Percentiles rank a stretch among this genome's conserved stretches.
These are phyloP conservation scores for Neurospora intermedia DNA, from an alignment of 495 filamentous ascomycete species.

Conservation along the genomic window DNA sequence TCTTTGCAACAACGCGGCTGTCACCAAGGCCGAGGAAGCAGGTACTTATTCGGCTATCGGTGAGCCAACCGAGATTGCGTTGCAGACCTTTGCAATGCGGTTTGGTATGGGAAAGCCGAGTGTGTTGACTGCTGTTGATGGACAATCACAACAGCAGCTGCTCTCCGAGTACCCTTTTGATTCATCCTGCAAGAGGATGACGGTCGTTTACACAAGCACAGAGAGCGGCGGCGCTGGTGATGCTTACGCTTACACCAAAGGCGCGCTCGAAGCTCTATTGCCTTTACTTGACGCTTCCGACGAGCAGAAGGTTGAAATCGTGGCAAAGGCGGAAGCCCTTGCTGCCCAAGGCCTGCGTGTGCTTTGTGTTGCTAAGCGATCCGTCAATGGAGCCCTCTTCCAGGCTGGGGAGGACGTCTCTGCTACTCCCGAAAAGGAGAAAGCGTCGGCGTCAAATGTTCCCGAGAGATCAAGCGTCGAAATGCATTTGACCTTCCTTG, in stretches of 20 bases:
- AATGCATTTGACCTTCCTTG: constrained; percentile 46
- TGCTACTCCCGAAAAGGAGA: constrained; percentile 3
- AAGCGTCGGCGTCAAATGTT: constrained; percentile 5
- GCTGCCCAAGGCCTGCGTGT: constrained; percentile 69
- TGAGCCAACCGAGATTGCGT: constrained; percentile 77
- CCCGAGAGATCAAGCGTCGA: constrained; percentile 38
- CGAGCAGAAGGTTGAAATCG: constrained; percentile 46
- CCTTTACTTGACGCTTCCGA: constrained; percentile 50
- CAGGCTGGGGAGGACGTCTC: background rate
- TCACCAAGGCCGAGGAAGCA: constrained; percentile 20
- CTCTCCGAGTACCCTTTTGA: constrained; percentile 72
- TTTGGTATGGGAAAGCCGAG: constrained; percentile 50
- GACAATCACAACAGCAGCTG: constrained; percentile 20
- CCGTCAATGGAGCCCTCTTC: constrained; percentile 2
- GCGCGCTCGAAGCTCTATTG: constrained; percentile 66
- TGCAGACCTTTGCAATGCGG: constrained; percentile 67
- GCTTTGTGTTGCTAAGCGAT: constrained; percentile 57
- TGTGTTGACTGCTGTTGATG: constrained; percentile 35
- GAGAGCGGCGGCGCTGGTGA: constrained; percentile 5
- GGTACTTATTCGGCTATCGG: constrained; percentile 46
- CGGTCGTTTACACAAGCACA: constrained; percentile 49
- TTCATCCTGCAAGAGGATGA: constrained; percentile 72
- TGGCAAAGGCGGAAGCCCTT: constrained; percentile 47
- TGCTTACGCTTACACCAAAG: constrained; percentile 58
- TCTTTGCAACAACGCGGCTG: constrained; percentile 37